These are phyloP conservation scores for Retiboletus fuscus DNA, from an alignment of 1,284 basidiomycete species.

Conservation along the genomic window DNA sequence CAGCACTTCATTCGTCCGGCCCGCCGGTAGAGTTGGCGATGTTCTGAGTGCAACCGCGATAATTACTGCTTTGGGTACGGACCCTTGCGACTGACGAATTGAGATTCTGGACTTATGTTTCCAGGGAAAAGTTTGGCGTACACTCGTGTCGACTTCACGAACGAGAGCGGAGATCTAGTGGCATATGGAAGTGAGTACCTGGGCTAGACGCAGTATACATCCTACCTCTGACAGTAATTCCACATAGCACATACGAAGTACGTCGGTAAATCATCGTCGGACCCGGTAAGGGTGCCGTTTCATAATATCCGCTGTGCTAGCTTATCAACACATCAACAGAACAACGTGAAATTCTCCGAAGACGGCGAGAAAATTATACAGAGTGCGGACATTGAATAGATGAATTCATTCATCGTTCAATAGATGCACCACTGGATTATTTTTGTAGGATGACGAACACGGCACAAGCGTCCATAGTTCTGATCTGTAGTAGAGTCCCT, in stretches of 20 bases:
- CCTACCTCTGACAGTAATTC: constrained; percentile 20
- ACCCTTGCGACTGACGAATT: neutral
- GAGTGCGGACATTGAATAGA: constrained; percentile 62
- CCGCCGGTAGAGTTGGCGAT: constrained; percentile 75
- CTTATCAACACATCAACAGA: constrained; percentile 50
- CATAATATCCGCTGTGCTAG: neutral
- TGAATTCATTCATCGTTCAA: neutral
- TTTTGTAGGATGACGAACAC: neutral
- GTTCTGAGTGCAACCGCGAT: constrained; percentile 70
- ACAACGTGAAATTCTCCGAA: constrained; percentile 85
- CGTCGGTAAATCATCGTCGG: constrained; percentile 78
- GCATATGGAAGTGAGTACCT: constrained; percentile 81
- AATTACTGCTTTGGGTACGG: constrained; percentile 70
- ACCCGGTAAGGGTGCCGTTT: constrained; percentile 60
- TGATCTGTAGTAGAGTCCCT: neutral
- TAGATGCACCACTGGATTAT: neutral
- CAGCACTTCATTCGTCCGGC: constrained; percentile 83
- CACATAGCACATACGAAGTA: constrained; percentile 89
- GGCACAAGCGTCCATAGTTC: neutral
- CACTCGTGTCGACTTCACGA: constrained; percentile 83
- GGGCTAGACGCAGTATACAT: neutral
- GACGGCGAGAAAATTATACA: constrained; percentile 80
- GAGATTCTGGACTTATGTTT: neutral
- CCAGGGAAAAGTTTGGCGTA: constrained; percentile 87
- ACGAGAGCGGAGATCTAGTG: constrained; percentile 75